Percentiles rank a stretch among this genome's conserved stretches.
phyloP scores from a whole-genome alignment of 257 asterid genomes.

The Mitragyna speciosa region DNA sequence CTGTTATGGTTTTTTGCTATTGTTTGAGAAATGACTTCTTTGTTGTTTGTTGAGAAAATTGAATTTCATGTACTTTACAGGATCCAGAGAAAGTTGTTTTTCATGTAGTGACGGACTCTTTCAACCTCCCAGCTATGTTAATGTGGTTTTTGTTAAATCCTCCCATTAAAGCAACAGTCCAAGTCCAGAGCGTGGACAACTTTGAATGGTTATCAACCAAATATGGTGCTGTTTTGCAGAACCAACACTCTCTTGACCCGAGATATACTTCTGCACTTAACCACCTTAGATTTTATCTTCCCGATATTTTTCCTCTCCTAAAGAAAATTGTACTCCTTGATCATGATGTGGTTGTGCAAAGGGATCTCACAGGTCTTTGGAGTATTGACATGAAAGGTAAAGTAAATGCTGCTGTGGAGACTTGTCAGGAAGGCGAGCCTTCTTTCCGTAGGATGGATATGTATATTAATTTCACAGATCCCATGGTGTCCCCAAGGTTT shows the following conservation, averaged over 20 bases:
- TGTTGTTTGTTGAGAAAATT: conserved; percentile 4
- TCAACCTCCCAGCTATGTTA: conserved; percentile 75
- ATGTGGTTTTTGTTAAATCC: conserved; percentile 94
- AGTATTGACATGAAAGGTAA: conserved; percentile 63
- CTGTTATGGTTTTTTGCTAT: not conserved
- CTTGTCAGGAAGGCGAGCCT: conserved; percentile 68
- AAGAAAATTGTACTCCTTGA: conserved; percentile 81
- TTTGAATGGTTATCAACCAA: conserved; percentile 58
- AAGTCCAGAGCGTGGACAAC: conserved; percentile 61
- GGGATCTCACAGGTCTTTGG: conserved; percentile 82
- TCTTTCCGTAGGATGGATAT: conserved; percentile 75
- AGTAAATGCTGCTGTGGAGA: conserved; percentile 85
- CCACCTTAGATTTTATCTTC: conserved; percentile 88
- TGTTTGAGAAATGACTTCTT: not conserved
- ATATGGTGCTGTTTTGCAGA: conserved; percentile 48
- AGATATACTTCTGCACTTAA: conserved; percentile 75
- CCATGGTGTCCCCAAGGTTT: conserved; percentile 47
- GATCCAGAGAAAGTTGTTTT: conserved; percentile 72
- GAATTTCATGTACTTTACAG: conserved; percentile 41
- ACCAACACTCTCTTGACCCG: conserved; percentile 60
- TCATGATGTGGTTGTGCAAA: conserved; percentile 92
- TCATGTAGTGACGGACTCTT: conserved; percentile 80
- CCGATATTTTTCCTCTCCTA: conserved; percentile 75
- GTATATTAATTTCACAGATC: conserved; percentile 73
- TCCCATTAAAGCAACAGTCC: conserved; percentile 69